These are phyloP conservation scores for Eimeria necatrix DNA, from an alignment of 169 alveolate genomes.

Conservation along the genomic window DNA sequence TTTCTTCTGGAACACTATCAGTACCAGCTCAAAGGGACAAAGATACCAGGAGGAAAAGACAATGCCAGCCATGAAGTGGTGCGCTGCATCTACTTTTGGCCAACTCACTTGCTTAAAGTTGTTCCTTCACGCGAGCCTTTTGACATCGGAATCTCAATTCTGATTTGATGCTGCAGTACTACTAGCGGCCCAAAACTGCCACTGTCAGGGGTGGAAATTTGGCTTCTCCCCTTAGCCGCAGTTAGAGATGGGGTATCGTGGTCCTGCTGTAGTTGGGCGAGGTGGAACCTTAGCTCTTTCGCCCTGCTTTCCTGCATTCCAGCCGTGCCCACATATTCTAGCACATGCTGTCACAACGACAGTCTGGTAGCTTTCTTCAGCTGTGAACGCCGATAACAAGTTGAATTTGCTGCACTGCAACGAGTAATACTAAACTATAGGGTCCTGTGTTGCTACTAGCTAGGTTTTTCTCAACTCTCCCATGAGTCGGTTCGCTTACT, in stretches of 20 bases:
- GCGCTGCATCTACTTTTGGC: no score
- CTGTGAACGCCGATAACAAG: not conserved
- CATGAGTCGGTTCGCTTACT: not conserved
- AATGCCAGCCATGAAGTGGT: no score
- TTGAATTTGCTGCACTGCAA: no score
- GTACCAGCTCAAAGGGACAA: no score
- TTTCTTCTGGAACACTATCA: no score
- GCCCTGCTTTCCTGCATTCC: not conserved
- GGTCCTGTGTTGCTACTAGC: no score
- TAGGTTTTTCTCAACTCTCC: no score
- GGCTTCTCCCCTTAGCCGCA: not conserved
- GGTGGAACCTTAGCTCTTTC: not conserved
- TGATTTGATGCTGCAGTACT: slow-evolving; percentile 17
- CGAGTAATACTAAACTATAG: no score
- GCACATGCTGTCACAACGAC: not conserved
- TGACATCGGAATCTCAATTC: slow-evolving; percentile 13
- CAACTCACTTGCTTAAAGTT: slow-evolving; percentile 7
- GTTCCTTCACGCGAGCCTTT: not conserved
- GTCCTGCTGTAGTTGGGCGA: not conserved
- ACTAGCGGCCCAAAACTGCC: not conserved
- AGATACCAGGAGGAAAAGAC: no score
- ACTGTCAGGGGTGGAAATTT: not conserved
- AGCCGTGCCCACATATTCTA: not conserved
- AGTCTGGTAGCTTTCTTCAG: not conserved
- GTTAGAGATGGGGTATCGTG: not conserved